Percentiles rank a stretch among this genome's conserved stretches.
These are phyloP conservation scores for Boechera stricta DNA, from an alignment of 345 rosid species.

Conservation along the genomic window DNA sequence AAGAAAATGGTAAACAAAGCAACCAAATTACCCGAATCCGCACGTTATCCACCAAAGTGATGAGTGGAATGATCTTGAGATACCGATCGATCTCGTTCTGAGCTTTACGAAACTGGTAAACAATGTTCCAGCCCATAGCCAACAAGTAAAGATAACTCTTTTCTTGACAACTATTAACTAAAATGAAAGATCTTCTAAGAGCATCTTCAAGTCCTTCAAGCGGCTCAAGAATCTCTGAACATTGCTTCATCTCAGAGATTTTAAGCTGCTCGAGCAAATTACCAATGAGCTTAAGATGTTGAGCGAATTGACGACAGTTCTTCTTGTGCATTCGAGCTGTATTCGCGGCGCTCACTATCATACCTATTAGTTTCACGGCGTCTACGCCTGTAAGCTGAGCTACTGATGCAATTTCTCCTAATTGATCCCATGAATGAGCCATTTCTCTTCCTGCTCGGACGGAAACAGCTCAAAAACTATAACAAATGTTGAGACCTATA, in stretches of 20 bases:
- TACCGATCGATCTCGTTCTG: slow-evolving; percentile 90
- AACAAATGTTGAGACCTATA: background rate
- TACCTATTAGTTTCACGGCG: slow-evolving; percentile 78
- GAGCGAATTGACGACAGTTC: slow-evolving; percentile 91
- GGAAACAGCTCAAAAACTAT: background rate
- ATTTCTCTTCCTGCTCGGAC: slow-evolving; percentile 40
- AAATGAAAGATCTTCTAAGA: slow-evolving; percentile 72
- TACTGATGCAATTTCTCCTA: slow-evolving; percentile 78
- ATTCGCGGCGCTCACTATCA: slow-evolving; percentile 80
- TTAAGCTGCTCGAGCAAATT: slow-evolving; percentile 82
- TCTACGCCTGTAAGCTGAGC: slow-evolving; percentile 86
- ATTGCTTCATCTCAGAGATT: slow-evolving; percentile 82
- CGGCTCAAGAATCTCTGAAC: slow-evolving; percentile 83
- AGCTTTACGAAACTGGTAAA: slow-evolving; percentile 89
- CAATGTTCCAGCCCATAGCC: slow-evolving; percentile 99
- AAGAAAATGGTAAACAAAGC: background rate
- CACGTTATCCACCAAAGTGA: slow-evolving; percentile 85
- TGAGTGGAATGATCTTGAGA: slow-evolving; percentile 87
- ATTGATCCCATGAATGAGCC: slow-evolving; percentile 72
- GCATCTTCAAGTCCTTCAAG: slow-evolving; percentile 94
- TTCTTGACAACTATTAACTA: slow-evolving; percentile 90
- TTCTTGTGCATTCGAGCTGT: slow-evolving; percentile 95
- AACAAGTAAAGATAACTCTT: slow-evolving; percentile 86
- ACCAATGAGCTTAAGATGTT: slow-evolving; percentile 86
- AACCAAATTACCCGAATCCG: slow-evolving; percentile 70